Evolutionary conservation across 768 basidiomycete genomes (phyloP), one percentile per base, ranked within the genome.

Genomic region (Agrocybe pediades): DNA sequence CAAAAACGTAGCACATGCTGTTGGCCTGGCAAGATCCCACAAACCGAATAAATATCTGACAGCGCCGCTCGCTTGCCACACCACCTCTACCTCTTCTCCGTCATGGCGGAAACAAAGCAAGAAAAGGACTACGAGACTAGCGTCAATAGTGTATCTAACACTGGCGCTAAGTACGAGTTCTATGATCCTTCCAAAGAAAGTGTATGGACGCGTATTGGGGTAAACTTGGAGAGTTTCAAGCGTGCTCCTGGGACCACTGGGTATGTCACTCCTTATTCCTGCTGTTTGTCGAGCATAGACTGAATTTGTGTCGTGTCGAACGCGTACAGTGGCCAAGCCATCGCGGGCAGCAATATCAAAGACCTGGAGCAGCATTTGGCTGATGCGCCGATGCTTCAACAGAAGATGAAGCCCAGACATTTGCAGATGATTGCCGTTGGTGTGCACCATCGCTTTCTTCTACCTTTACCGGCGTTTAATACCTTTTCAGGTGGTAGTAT

Each of bases 151-250:
- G 55, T 49, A 55, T 69, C 66, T 13, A 64, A 30, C 20, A 40
- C 62, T 45, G 52, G 59, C n/a, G 62, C 65, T 26, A 57, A 64
- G n/a, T 62, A 67, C 39, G 68, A 72, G 51, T 73, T 79, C 55
- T 79, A 79, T 49, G 77, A 79, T 60, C 77, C 77, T 13, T 77
- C 74, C 30, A 77, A 79, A 55, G 77, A 79, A 59, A 71, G 68
- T 26, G 56, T 68, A 30, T 76, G 73, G 75, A 79, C 77, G 20
- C 76, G 77, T 30, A 19, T 75, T 15, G 77, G 77, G 47, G 57
- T 79, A 41, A 67, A 62, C 19, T 59, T 62, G 5, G 77, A 79
- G 66, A 75, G 73, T 61, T 77, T 79, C 65, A 79, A 77, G 56
- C 70, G 77, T 33, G 76, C 77, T 43, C 77, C 76, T 29, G 76